Conservation (phyloP, 2,329 filamentous ascomycete species). For the Fusarium secorum region DNA sequence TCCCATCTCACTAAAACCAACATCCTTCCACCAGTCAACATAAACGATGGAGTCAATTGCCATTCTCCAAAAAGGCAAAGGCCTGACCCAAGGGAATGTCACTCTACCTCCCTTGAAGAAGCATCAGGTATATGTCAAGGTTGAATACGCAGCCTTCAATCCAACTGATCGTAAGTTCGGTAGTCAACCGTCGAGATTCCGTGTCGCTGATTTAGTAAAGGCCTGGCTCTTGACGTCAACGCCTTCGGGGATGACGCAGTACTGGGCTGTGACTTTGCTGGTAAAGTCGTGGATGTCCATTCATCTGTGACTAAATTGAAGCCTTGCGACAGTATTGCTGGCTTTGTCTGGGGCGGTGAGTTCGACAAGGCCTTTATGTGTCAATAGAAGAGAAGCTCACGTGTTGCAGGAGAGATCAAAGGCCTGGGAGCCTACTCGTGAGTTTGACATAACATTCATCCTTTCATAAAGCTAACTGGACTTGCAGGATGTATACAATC, state of each 20-base stretch:
- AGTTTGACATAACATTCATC: neutral
- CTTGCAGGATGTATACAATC: conserved; percentile 46
- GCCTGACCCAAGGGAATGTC: neutral
- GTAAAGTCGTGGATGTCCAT: conserved; percentile 46
- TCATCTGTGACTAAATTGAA: conserved; percentile 19
- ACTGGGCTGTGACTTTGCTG: conserved; percentile 49
- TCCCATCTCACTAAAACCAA: neutral
- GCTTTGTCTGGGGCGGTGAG: conserved; percentile 42
- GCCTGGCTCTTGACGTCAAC: conserved; percentile 47
- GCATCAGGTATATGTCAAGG: conserved; percentile 36
- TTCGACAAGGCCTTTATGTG: accelerated
- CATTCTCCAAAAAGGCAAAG: conserved; percentile 7
- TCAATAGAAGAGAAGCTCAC: neutral
- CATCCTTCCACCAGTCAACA: neutral
- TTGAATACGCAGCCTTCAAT: conserved; percentile 39
- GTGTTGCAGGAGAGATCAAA: conserved; percentile 25
- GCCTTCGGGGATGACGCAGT: conserved; percentile 50
- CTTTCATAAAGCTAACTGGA: neutral
- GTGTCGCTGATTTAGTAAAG: neutral
- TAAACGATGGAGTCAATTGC: neutral
- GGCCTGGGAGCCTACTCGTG: conserved; percentile 47
- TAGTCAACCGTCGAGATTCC: accelerated
- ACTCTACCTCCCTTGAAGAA: conserved; percentile 6
- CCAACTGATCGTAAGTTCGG: conserved; percentile 35
- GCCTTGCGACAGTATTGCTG: conserved; percentile 30